Evolutionary conservation across 345 rosid genomes (phyloP), one percentile per base, ranked within the genome.

Genomic region (Lepidium didymum): DNA sequence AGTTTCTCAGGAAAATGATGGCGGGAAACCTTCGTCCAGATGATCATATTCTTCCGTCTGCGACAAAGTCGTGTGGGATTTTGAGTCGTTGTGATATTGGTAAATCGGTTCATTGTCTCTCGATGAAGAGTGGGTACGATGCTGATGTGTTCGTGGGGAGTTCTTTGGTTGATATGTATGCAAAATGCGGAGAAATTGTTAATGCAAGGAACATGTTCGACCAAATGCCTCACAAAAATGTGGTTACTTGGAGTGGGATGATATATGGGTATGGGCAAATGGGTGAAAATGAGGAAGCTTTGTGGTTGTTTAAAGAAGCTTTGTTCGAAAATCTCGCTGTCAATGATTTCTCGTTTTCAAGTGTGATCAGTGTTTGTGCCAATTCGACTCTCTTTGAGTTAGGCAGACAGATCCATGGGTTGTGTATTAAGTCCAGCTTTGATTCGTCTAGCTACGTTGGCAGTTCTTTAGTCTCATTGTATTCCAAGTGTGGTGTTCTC

Each of bases 161-260:
- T 73, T 90, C 98, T 37, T 31, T 84, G 70, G 84, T 90, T 13
- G 98, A 92, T 33, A 90, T 92, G 97, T 92, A 92, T 9, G 83
- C 86, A 0, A 92, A 90, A 62, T 93, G 96, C 49, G 85, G 94
- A 45, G 84, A 77, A 16, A 66, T 86, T 55, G 21, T 31, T 50
- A 69, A 74, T 63, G 96, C 93, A 10, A 80, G 96, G 85, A 80
- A 68, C 38, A 10, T 84, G 82, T 92, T 92, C 49, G 93, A 88
- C 63, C 85, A 81, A 85, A 92, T 92, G 97, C 92, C 98, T 31
- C 77, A 76, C 0, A 80, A 82, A 68, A 92, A 92, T 60, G 91
- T 90, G 10, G 98, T 92, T 47, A 87, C 97, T 50, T 93, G 97
- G 97, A 93, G 90, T 56, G 96, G 96, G 56, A 83, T 93, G 97